phyloP scores from a whole-genome alignment of 441 rosid species.

The Adansonia rubrostipa region DNA sequence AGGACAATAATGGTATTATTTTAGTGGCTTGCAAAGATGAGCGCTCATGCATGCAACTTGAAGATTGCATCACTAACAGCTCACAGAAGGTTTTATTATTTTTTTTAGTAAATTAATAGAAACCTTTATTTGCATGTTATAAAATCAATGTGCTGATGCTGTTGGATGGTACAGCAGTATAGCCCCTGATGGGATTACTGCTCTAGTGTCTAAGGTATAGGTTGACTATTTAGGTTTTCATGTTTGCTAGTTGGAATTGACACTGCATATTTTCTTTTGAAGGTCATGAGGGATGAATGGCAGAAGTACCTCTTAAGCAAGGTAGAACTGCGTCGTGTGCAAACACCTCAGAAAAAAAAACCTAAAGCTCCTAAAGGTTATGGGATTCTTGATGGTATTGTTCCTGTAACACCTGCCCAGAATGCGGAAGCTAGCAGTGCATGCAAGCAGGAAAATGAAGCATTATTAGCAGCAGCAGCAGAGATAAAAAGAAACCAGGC shows the following conservation, averaged over 20 bases:
- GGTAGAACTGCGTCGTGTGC: constrained; percentile 66
- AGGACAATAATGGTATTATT: constrained; percentile 60
- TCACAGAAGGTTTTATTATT: constrained; percentile 58
- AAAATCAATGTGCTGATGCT: background rate
- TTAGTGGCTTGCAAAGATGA: constrained; percentile 97
- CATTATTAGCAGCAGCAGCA: constrained; percentile 79
- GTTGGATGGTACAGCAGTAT: background rate
- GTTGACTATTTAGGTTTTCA: background rate
- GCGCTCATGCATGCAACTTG: constrained; percentile 93
- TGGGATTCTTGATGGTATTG: constrained; percentile 92
- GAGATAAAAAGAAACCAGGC: constrained; percentile 53
- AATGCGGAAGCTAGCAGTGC: constrained; percentile 71
- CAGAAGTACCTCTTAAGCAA: constrained; percentile 87
- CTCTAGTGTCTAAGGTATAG: background rate
- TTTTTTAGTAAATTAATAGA: background rate
- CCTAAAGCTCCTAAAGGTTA: constrained; percentile 79
- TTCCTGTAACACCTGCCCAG: constrained; percentile 61
- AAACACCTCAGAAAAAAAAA: constrained; percentile 77
- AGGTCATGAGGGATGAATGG: constrained; percentile 97
- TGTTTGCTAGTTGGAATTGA: background rate
- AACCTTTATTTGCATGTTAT: constrained; percentile 3
- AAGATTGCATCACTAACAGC: constrained; percentile 72
- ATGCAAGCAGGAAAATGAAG: constrained; percentile 77
- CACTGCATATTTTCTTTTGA: constrained; percentile 32
- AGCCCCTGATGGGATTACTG: constrained; percentile 1